Conservation (phyloP, 163 green algal species). For the Scenedesmus sp. region DNA sequence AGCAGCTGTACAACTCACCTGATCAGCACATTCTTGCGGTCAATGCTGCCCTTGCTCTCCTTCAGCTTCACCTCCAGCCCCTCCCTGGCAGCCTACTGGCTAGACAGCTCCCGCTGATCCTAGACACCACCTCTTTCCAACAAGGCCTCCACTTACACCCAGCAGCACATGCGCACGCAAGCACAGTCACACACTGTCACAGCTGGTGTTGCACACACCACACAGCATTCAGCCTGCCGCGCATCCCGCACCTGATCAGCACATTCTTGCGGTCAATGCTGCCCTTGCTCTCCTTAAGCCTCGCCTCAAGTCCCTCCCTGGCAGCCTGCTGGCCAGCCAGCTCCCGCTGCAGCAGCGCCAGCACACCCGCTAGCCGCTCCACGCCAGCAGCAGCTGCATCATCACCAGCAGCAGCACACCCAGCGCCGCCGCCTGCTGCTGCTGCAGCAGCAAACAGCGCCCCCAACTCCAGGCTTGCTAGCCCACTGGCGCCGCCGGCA, state of each 20-base stretch:
- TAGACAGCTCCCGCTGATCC: no score
- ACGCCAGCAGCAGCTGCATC: not conserved
- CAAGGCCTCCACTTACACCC: no score
- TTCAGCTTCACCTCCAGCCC: constrained; percentile 55
- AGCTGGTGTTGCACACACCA: no score
- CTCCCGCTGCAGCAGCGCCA: constrained; percentile 24
- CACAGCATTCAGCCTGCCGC: no score
- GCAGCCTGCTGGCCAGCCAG: constrained; percentile 48
- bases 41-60: constrained; percentile 48
- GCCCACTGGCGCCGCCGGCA: not conserved
- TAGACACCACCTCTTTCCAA: no score
- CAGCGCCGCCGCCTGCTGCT: not conserved
- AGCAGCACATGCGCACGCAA: no score
- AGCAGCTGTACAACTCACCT: constrained; percentile 44
- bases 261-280: constrained; percentile 60
- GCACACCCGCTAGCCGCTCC: not conserved
- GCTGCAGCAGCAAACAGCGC: not conserved
- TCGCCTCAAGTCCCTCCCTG: constrained; percentile 49
- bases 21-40: constrained; percentile 61
- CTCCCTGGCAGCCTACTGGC: not conserved
- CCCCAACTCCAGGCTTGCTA: not conserved
- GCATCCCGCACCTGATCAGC: constrained; percentile 54
- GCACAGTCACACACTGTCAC: no score
- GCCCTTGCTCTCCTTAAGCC: constrained; percentile 54
- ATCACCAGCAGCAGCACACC: not conserved